Conservation (phyloP, 2,329 filamentous ascomycete species). For the Penicillium occitanis region DNA sequence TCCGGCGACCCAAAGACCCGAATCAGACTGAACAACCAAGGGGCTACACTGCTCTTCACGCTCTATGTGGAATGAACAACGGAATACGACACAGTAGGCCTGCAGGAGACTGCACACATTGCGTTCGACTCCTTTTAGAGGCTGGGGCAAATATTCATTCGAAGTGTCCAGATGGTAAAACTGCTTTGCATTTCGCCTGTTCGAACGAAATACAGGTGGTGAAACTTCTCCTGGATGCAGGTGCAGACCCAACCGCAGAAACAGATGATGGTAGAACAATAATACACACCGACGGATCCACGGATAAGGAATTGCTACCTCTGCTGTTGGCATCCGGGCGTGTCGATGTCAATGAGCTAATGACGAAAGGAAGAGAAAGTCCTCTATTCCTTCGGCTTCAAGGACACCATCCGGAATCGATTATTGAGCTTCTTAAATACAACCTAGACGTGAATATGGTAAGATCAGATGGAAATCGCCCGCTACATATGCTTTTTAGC, state of each 20-base stretch:
- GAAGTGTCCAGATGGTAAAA: slow-evolving; percentile 10
- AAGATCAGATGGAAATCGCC: slow-evolving; percentile 6
- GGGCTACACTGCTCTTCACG: slow-evolving; percentile 16
- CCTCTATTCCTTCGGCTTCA: not conserved
- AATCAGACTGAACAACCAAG: slow-evolving; percentile 5
- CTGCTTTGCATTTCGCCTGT: slow-evolving; percentile 15
- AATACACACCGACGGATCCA: slow-evolving; percentile 13
- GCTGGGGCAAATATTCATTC: slow-evolving; percentile 11
- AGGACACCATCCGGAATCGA: not conserved
- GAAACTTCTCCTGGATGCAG: slow-evolving; percentile 4
- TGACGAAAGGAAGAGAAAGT: slow-evolving; percentile 1
- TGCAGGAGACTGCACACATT: not conserved
- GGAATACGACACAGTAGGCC: not conserved
- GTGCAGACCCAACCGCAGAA: slow-evolving; percentile 8
- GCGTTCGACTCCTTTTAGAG: slow-evolving; percentile 4
- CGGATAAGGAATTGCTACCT: slow-evolving; percentile 11
- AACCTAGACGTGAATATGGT: not conserved
- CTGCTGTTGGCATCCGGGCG: slow-evolving; percentile 6
- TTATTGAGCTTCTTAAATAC: slow-evolving; percentile 9
- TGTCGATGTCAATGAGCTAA: slow-evolving; percentile 9
- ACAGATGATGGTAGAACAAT: slow-evolving; percentile 11
- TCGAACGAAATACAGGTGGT: slow-evolving; percentile 3
- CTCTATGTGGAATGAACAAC: slow-evolving; percentile 5
- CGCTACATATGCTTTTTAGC: slow-evolving; percentile 8
- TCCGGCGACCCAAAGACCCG: not conserved